Evolutionary conservation across 1,139 yeast genomes (phyloP).

Genomic region (Debaryomyces subglobosus): DNA sequence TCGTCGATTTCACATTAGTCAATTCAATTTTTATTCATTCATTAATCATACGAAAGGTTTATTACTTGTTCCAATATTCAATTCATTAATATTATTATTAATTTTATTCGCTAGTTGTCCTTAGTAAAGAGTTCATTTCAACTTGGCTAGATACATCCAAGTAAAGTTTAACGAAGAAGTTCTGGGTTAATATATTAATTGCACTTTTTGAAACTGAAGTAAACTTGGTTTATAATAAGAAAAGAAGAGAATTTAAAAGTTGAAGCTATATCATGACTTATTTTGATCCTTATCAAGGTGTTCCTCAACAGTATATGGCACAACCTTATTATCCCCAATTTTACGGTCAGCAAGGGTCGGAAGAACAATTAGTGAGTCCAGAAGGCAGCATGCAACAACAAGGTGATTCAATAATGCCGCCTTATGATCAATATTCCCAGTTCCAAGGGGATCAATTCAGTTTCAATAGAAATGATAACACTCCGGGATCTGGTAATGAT

Average conservation of each 20-base stretch:
- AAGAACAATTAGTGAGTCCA: constrained; percentile 12
- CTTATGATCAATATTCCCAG: constrained; percentile 21
- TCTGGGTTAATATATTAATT: neutral
- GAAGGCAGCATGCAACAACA: constrained; percentile 2
- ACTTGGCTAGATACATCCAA: neutral
- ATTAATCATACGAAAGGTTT: neutral
- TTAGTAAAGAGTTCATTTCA: neutral
- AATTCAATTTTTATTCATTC: constrained; percentile 1
- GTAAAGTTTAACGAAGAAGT: constrained; percentile 1
- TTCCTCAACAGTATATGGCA: constrained; percentile 41
- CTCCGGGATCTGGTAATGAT: constrained; percentile 24
- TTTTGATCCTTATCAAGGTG: constrained; percentile 48
- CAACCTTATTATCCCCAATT: constrained; percentile 41
- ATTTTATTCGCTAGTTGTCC: neutral
- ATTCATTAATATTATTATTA: neutral
- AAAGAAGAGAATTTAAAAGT: neutral
- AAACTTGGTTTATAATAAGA: neutral
- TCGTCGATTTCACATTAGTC: neutral
- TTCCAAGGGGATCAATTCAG: constrained; percentile 17
- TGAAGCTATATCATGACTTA: constrained; percentile 36
- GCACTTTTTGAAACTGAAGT: neutral
- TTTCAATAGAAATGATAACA: constrained; percentile 17
- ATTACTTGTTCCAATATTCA: neutral
- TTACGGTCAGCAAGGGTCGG: constrained; percentile 26
- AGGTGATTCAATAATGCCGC: constrained; percentile 7